Conservation (phyloP, 2,329 filamentous ascomycete genomes). For the Trichophyton schoenleinii region DNA sequence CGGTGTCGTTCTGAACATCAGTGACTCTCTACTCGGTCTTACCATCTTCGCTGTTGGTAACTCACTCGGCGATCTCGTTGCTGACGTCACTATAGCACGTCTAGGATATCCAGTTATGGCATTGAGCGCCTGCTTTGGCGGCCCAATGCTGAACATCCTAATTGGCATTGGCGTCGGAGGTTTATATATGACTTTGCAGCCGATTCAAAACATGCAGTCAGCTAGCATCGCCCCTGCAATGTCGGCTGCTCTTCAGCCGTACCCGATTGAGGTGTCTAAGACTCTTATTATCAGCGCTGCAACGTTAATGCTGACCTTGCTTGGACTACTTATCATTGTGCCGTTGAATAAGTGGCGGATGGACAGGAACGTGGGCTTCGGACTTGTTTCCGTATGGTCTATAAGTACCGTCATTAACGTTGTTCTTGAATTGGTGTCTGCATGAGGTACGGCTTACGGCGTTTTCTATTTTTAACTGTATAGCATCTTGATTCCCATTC, state of each 20-base stretch:
- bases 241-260: slow-evolving; percentile 40
- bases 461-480: not conserved
- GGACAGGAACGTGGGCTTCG: slow-evolving; percentile 68
- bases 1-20: slow-evolving; percentile 83
- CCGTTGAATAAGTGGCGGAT: slow-evolving; percentile 79
- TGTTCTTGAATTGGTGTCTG: slow-evolving; percentile 51
- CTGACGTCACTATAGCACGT: slow-evolving; percentile 84
- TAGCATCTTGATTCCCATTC: not conserved
- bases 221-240: slow-evolving; percentile 39
- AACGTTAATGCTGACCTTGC: slow-evolving; percentile 68
- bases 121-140: slow-evolving; percentile 87
- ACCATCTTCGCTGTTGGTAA: slow-evolving; percentile 97
- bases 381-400: slow-evolving; percentile 66
- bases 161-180: slow-evolving; percentile 88
- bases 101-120: slow-evolving; percentile 97
- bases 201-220: slow-evolving; percentile 65
- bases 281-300: slow-evolving; percentile 74
- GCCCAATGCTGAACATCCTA: slow-evolving; percentile 93
- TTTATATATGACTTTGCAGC: slow-evolving; percentile 71
- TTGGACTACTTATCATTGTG: slow-evolving; percentile 65
- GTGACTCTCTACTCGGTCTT: slow-evolving; percentile 83
- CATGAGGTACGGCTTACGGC: not conserved
- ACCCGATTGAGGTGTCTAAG: slow-evolving; percentile 70
- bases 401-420: slow-evolving; percentile 73
- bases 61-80: slow-evolving; percentile 83